phyloP scores from a whole-genome alignment of 176 grass and related monocot genomes.

The Leersia perrieri region DNA sequence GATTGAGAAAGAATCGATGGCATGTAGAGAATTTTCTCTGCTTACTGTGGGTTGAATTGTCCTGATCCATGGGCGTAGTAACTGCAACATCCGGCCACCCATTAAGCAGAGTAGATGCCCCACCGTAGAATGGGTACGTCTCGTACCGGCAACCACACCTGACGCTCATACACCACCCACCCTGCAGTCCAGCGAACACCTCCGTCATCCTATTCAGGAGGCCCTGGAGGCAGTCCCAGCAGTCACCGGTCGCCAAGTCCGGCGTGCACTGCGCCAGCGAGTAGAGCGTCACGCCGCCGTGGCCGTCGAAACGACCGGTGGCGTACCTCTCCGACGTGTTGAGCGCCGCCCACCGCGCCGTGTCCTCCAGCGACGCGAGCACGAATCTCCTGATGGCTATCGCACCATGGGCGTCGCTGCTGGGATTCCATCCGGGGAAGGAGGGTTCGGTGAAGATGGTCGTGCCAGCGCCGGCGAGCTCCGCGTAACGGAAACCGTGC shows the following conservation, averaged over 20 bases:
- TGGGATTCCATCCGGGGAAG: background rate
- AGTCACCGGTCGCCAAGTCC: background rate
- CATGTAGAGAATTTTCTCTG: too few relatives aligned
- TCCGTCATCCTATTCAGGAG: background rate
- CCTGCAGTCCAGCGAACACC: background rate
- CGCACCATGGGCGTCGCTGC: background rate
- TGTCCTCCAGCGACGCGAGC: background rate
- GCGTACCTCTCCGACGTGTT: background rate
- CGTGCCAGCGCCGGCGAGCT: background rate
- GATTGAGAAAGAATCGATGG: too few relatives aligned
- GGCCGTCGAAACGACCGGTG: background rate
- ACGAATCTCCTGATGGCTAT: background rate
- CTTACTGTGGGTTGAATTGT: too few relatives aligned
- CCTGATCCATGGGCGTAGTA: too few relatives aligned
- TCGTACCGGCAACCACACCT: too few relatives aligned
- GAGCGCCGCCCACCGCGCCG: background rate
- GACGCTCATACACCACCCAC: background rate
- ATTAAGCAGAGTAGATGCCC: background rate
- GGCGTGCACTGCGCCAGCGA: background rate
- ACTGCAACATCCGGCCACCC: background rate
- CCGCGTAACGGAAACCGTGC: too few relatives aligned
- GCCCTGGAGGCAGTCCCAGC: background rate
- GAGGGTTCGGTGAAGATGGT: background rate
- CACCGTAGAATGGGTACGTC: background rate
- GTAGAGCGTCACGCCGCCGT: background rate